Evolutionary conservation across 2,329 filamentous ascomycete species (phyloP).

Genomic region (Ascochyta viciae-villosae): DNA sequence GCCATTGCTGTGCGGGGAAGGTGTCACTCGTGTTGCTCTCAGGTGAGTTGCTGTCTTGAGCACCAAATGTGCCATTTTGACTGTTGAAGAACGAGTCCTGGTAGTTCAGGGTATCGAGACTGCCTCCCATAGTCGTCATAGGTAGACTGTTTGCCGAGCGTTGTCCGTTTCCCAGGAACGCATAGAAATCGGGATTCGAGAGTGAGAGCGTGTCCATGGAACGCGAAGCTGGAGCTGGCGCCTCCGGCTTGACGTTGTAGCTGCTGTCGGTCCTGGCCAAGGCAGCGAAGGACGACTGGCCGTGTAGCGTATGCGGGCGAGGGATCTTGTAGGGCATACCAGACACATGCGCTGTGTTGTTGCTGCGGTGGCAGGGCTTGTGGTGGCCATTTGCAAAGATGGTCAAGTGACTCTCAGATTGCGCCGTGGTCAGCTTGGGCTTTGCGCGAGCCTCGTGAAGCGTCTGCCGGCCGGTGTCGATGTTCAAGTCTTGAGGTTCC

Average conservation of each 20-base stretch:
- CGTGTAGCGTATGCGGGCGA: conserved; percentile 49
- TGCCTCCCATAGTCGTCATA: conserved; percentile 35
- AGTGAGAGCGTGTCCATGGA: conserved; percentile 47
- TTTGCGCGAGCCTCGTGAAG: conserved; percentile 58
- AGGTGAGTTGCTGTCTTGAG: conserved; percentile 43
- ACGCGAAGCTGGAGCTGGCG: conserved; percentile 27
- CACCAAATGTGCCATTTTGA: conserved; percentile 30
- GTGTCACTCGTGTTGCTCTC: conserved; percentile 42
- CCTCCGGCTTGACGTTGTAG: conserved; percentile 33
- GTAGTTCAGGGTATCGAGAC: conserved; percentile 39
- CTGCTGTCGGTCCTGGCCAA: conserved; percentile 30
- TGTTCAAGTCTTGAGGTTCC: conserved; percentile 57
- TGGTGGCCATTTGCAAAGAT: conserved; percentile 70
- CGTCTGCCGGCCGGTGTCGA: conserved; percentile 54
- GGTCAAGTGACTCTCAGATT: conserved; percentile 66
- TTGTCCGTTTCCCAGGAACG: conserved; percentile 44
- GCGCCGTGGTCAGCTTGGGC: conserved; percentile 63
- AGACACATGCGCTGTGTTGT: conserved; percentile 68
- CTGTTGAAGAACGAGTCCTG: conserved; percentile 39
- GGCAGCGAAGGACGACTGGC: conserved; percentile 38
- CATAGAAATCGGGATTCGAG: conserved; percentile 47
- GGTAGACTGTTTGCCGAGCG: conserved; percentile 36
- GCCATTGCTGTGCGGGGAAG: conserved; percentile 43
- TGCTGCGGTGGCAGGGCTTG: conserved; percentile 69
- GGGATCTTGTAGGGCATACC: conserved; percentile 70